phyloP scores from a whole-genome alignment of 208 protist genomes.

The Naegleria gruberi region DNA sequence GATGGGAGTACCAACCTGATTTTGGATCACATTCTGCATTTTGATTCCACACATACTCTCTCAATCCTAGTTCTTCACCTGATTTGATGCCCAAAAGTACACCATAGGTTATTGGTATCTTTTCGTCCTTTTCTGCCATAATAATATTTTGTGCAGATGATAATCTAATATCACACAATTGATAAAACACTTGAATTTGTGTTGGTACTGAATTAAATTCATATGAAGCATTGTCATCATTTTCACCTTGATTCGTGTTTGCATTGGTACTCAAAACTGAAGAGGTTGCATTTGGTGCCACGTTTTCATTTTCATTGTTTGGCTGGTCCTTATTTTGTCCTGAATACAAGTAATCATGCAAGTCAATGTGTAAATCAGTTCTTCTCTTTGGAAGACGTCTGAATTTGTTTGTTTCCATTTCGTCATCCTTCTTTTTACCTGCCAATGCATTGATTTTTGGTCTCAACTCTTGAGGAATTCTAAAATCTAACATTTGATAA shows the following conservation, averaged over 20 bases:
- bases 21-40: background rate
- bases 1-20: background rate
- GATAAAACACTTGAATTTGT: constrained; percentile 3
- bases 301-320: background rate
- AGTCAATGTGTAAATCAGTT: background rate
- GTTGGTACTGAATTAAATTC: background rate
- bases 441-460: background rate
- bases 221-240: background rate
- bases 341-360: background rate
- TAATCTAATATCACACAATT: constrained; percentile 3
- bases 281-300: background rate
- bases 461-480: background rate
- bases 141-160: background rate
- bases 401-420: background rate
- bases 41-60: background rate
- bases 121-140: background rate
- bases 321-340: background rate
- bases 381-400: background rate
- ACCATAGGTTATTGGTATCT: background rate
- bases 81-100: background rate
- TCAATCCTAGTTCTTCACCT: background rate
- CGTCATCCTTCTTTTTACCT: background rate
- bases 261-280: background rate
- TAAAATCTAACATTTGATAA: constrained; percentile 20
- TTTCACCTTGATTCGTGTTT: background rate